phyloP scores from a whole-genome alignment of 2,329 filamentous ascomycete genomes.

The Fusarium sp. region DNA sequence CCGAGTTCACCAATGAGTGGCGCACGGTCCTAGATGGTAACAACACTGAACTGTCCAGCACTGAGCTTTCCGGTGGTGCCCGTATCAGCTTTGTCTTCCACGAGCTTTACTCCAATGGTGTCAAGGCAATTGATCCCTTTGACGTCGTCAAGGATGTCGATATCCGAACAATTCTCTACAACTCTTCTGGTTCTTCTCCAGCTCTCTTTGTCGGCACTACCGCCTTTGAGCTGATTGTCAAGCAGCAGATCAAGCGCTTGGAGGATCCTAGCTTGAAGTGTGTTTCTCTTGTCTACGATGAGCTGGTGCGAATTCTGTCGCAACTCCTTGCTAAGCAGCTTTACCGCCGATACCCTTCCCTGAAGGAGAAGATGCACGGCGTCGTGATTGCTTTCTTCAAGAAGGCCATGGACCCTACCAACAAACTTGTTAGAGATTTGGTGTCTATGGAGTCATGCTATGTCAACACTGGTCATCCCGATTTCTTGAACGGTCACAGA shows the following conservation, averaged over 20 bases:
- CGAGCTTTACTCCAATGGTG: constrained; percentile 95
- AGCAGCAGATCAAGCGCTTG: constrained; percentile 96
- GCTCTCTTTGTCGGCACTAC: constrained; percentile 97
- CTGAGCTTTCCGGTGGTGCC: constrained; percentile 94
- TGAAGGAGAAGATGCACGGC: constrained; percentile 96
- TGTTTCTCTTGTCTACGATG: constrained; percentile 96
- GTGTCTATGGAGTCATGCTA: constrained; percentile 97
- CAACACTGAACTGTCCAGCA: constrained; percentile 94
- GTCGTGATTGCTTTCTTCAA: constrained; percentile 97
- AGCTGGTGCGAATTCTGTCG: constrained; percentile 93
- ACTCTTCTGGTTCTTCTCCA: constrained; percentile 97
- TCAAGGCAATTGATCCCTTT: constrained; percentile 98
- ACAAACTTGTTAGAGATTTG: constrained; percentile 93
- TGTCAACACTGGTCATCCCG: constrained; percentile 97
- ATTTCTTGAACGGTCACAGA: constrained; percentile 96
- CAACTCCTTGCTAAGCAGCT: constrained; percentile 89
- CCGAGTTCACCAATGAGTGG: constrained; percentile 98
- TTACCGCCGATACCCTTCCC: constrained; percentile 90
- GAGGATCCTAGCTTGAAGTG: constrained; percentile 98
- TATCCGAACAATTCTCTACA: constrained; percentile 96
- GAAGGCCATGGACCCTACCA: constrained; percentile 97
- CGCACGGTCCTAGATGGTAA: constrained; percentile 95
- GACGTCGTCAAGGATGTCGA: constrained; percentile 98
- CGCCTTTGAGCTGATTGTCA: constrained; percentile 98
- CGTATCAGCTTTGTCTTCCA: constrained; percentile 99